Evolutionary conservation across 2,329 filamentous ascomycete genomes (phyloP), one percentile per base, ranked within the genome.

Genomic region (Rhexocercosporidium sp.): DNA sequence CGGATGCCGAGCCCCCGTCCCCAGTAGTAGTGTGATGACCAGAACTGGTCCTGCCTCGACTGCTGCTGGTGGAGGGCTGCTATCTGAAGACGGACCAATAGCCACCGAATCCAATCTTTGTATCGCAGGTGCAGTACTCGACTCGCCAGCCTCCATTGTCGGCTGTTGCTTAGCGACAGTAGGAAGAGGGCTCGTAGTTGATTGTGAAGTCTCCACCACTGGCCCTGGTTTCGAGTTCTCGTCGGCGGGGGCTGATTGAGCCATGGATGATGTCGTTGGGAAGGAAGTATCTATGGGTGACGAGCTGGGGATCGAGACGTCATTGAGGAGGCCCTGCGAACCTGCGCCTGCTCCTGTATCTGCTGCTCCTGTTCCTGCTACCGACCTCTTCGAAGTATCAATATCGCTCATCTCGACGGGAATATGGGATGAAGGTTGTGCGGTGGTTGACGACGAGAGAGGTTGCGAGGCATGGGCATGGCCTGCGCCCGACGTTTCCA

Each of bases 21-120:
- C 92, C 65, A 97, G 85, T 44, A 97, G 86, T 44, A 98, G 84
- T 62, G 93, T 96, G 72, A 98, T 96, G 70, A 87, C 86, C 77
- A 92, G 88, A 7, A 81, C 78, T 3, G 81, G 80, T 4, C 80
- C 78, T 59, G 85, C 82, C 8, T 74, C 72, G 39, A 18, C 59
- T 7, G 61, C 68, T 16, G 66, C 47, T 14, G 71, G 31, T 44
- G 69, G 54, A 61, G 66, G 44, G 53, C 67, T 49, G 20, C 61
- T 53, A 53, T 73, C 72, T 47, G 65, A 62, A 8, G 71, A 67
- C 34, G 71, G 72, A 22, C 70, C 72, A 61, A 75, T 74, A 62
- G 71, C 71, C 57, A 66, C 68, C n/a, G 74, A 72, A 59, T 72
- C 72, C 29, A 70, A 54, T 25, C 67, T 49, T 63, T 69, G 62